These are phyloP conservation scores for Pneumocystis jirovecii DNA, from an alignment of 1,139 yeast species.

Conservation along the genomic window DNA sequence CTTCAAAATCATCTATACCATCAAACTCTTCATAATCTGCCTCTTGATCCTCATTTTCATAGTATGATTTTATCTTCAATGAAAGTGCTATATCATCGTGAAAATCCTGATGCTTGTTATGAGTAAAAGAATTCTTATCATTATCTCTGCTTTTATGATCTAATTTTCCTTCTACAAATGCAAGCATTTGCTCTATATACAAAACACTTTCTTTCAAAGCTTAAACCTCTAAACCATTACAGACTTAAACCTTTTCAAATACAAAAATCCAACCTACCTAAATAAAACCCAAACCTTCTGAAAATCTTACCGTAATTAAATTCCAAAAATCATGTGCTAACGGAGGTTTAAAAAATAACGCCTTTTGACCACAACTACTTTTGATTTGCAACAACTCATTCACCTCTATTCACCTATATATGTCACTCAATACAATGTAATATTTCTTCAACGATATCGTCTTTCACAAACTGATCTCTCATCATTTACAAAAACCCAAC, in stretches of 20 bases:
- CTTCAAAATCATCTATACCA: background rate
- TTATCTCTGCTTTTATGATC: background rate
- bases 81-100: background rate
- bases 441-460: background rate
- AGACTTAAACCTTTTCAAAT: background rate
- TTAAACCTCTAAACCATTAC: background rate
- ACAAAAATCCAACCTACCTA: background rate
- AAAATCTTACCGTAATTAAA: too few species aligned
- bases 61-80: background rate
- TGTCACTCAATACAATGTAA: background rate
- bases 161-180: background rate
- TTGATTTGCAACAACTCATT: background rate
- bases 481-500: background rate
- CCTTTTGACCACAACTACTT: background rate
- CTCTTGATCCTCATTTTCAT: background rate
- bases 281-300: background rate
- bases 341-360: background rate
- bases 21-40: background rate
- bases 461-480: background rate
- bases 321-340: background rate
- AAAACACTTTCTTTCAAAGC: background rate
- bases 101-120: background rate
- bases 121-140: background rate
- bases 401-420: background rate
- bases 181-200: background rate